Base-by-base conservation (phyloP, 352 stramenopile genomes). In the Pythium phragmiticola region DNA sequence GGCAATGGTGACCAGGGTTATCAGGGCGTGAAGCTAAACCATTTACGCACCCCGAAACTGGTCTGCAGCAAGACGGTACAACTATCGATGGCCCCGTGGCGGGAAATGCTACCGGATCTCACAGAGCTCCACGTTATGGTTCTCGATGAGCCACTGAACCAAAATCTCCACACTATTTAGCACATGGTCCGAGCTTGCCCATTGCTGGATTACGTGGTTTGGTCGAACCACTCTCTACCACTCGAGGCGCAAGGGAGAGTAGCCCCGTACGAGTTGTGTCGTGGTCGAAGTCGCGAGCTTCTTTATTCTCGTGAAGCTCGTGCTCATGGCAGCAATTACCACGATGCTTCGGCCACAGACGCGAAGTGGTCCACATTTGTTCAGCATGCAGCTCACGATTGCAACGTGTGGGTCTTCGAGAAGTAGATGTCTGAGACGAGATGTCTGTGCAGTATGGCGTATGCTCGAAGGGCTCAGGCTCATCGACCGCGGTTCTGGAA, bases 221-320 rank as follows among this genome's bases (percentile, higher is more conserved):
- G 43, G 43, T 49, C 43, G 19, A 49, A 49, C 19, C 43, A 49
- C 21, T 23, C 43, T 49, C 43, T 49, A 1, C 43, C 43, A 49
- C 43, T 49, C 4, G 19, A 49, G 43, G 19, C 19, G 43, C 16
- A 9, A 49, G 43, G 43, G 8, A 49, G 16, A 49, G 43, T 11
- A 26, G 43, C 11, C 1, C 4, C 7, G 43, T 49, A 49, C 43
- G 43, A 2, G 19, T 9, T 6, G 43, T 49, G 43, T 49, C 43
- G 43, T 7, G 17, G 21, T 19, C 43, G 19, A n/a, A 49, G 43
- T 11, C 19, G 19, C 5, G 14, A 49, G 17, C 43, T 49, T 12
- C 43, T 49, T 19, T 9, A 7, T 9, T 49, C 43, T 49, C 8
- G 16, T 26, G 17, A 49, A 9, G 43, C 17, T 26, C 4, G 41